phyloP scores from a whole-genome alignment of 495 filamentous ascomycete genomes.

The Bathelium albidoporum region DNA sequence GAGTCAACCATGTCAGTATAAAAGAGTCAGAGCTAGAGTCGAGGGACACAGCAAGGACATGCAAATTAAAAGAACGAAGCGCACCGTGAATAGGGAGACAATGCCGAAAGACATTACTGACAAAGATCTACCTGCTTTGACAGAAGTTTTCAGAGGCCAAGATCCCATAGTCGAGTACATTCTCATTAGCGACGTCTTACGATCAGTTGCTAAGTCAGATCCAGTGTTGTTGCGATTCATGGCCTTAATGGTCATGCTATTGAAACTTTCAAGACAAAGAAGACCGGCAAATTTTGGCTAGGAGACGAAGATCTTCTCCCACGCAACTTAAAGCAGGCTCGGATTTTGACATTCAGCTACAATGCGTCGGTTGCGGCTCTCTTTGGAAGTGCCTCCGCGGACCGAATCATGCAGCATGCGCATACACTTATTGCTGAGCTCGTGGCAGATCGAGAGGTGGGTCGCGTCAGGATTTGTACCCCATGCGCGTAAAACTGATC shows the following conservation, averaged over 20 bases:
- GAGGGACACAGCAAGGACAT: neutral
- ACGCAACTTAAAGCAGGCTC: constrained; percentile 47
- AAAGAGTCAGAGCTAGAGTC: neutral
- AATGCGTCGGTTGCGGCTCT: constrained; percentile 67
- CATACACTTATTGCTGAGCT: constrained; percentile 61
- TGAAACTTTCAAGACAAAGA: constrained; percentile 61
- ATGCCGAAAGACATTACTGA: neutral
- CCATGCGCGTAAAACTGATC: constrained; percentile 28
- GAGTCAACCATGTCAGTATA: neutral
- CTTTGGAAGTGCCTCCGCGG: constrained; percentile 44
- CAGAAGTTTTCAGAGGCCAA: constrained; percentile 12
- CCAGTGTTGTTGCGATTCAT: constrained; percentile 47
- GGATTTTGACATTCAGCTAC: constrained; percentile 76
- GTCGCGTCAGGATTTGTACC: constrained; percentile 13
- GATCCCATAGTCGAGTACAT: constrained; percentile 13
- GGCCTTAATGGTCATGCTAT: constrained; percentile 72
- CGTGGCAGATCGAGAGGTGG: constrained; percentile 48
- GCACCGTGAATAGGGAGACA: neutral
- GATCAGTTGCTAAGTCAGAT: neutral
- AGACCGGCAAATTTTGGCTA: constrained; percentile 60
- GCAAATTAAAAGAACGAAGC: neutral
- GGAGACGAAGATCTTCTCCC: constrained; percentile 62
- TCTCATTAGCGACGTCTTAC: neutral
- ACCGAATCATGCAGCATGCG: constrained; percentile 74
- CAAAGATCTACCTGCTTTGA: constrained; percentile 4